Evolutionary conservation across 805 yeast species (phyloP), one percentile per base, ranked within the genome.

Genomic region (Danielia reshetovae): DNA sequence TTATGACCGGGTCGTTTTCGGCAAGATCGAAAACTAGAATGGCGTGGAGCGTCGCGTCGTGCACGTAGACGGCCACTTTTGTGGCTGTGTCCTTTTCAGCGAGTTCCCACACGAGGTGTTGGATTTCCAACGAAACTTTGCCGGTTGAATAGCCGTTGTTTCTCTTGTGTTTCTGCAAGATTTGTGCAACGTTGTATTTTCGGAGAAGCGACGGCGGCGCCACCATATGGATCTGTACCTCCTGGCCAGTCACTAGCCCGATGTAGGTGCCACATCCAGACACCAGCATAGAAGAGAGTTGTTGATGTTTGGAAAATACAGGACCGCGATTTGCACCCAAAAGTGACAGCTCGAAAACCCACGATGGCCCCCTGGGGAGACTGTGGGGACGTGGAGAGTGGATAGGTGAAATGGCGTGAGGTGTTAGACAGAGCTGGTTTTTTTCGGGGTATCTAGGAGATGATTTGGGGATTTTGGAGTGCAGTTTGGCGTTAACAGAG

Each of bases 1-100:
- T 59, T 13, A 60, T 35, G 10, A 62, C 52, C 4, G 71, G 70
- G 1, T 40, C 41, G 1, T 35, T 36, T 2, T 31, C 49, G 29
- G 12, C 28, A 26, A 62, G 38, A 30, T 52, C 62, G 27, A 54
- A 47, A 5, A 64, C 45, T 5, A 59, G 30, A 12, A 61, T 30
- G 14, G 50, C 30, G 1, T 52, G 34, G 27, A 42, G 34, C 16
- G 41, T 41, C 9, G 41, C 54, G 2, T 56, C 38, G 6, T 54
- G 38, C 4, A 37, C 47, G 21, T 17, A 23, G 5, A 59, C 38
- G 0, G 62, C 72, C n/a, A 65, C 21, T 36, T 65, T 66, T 16
- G 61, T 43, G 19, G 54, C 43, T 18, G 28, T n/a, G 29, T 35
- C 2, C 18, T 11, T 5, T 50, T 40, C 2, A 17, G 32, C 14